Percentiles rank a stretch among this genome's conserved stretches.
Evolutionary conservation across 805 yeast species (phyloP).

Genomic region (Wickerhamomyces bovis): DNA sequence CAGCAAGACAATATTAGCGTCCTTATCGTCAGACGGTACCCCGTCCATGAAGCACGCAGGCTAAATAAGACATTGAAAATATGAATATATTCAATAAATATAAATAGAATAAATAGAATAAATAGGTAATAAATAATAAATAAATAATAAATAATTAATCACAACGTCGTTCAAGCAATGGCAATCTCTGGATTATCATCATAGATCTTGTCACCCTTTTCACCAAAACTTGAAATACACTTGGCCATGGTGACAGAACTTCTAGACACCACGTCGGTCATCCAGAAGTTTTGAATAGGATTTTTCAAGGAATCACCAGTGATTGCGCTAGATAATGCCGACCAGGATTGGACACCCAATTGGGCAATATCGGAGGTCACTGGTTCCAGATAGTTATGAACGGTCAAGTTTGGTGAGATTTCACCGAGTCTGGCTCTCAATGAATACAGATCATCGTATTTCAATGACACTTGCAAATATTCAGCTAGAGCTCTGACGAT

Average conservation of each 20-base stretch:
- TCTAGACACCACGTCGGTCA: constrained; percentile 83
- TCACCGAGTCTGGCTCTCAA: constrained; percentile 66
- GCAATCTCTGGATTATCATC: constrained; percentile 34
- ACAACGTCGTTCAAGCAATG: constrained; percentile 15
- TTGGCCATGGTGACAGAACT: constrained; percentile 88
- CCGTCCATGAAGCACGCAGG: too few relatives aligned
- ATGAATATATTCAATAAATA: too few relatives aligned
- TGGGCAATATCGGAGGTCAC: constrained; percentile 50
- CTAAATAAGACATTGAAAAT: too few relatives aligned
- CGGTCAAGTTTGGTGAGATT: constrained; percentile 73
- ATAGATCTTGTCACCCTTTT: constrained; percentile 52
- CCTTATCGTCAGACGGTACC: too few relatives aligned
- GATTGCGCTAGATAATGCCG: constrained; percentile 33
- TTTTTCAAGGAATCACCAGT: constrained; percentile 49
- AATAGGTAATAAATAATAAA: constrained; percentile 3
- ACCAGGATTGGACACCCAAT: constrained; percentile 45
- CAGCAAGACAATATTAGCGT: too few relatives aligned
- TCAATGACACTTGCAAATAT: constrained; percentile 62
- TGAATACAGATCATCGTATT: constrained; percentile 67
- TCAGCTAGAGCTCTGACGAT: constrained; percentile 78
- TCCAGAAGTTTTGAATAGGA: constrained; percentile 78
- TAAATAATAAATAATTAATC: constrained; percentile 11
- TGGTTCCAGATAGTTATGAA: constrained; percentile 72
- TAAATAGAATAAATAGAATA: constrained; percentile 15
- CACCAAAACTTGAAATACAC: constrained; percentile 69